phyloP scores from a whole-genome alignment of 805 yeast genomes.

The Komagataella populi region DNA sequence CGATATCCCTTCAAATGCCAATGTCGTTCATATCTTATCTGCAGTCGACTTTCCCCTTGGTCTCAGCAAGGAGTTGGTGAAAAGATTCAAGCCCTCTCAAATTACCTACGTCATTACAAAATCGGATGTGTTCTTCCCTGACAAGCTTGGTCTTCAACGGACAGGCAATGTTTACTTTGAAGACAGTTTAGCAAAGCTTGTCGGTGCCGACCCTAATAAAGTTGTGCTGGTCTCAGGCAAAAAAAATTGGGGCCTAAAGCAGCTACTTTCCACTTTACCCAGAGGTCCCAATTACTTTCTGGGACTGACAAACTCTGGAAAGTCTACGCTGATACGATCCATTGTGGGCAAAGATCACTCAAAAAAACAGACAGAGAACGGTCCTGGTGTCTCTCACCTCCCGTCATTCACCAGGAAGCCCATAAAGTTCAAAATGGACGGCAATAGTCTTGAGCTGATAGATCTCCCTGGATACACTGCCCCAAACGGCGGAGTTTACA shows the following conservation, averaged over 20 bases:
- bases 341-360: constrained; percentile 14
- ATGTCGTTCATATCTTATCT: constrained; percentile 47
- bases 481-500: constrained; percentile 14
- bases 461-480: constrained; percentile 36
- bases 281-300: constrained; percentile 31
- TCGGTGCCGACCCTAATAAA: constrained; percentile 15
- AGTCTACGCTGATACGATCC: constrained; percentile 43
- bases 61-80: constrained; percentile 22
- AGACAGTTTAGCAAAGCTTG: constrained; percentile 15
- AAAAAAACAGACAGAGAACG: constrained; percentile 11
- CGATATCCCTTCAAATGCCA: constrained; percentile 28
- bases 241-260: constrained; percentile 35
- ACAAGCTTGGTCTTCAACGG: constrained; percentile 9
- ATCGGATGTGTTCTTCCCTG: constrained; percentile 19
- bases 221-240: constrained; percentile 38
- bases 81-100: constrained; percentile 19
- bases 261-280: constrained; percentile 23
- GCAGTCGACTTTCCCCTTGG: constrained; percentile 65
- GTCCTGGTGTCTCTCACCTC: constrained; percentile 34
- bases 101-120: constrained; percentile 28
- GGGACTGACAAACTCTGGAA: constrained; percentile 62
- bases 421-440: constrained; percentile 22
- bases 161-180: constrained; percentile 17
- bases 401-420: constrained; percentile 63
- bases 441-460: constrained; percentile 12